Percentiles rank a stretch among this genome's conserved stretches.
phyloP scores from a whole-genome alignment of 371 early-diverging fungal species.

The Mucor saturninus region DNA sequence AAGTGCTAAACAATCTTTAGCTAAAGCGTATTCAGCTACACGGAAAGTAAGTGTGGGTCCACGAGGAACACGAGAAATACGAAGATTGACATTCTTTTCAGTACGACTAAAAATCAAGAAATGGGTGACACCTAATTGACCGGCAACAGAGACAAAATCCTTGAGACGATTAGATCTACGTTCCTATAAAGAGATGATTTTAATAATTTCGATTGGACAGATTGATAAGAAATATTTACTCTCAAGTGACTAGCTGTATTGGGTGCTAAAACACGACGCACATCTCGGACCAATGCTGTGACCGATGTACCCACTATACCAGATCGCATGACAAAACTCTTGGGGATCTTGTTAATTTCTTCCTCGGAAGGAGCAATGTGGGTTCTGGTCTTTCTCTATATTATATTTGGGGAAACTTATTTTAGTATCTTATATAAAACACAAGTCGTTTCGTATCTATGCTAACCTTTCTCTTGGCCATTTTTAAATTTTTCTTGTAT shows the following conservation, averaged over 20 bases:
- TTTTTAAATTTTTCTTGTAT: not conserved
- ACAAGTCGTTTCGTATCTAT: not conserved
- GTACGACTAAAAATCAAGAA: constrained; percentile 89
- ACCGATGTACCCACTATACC: constrained; percentile 83
- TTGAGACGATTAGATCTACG: constrained; percentile 89
- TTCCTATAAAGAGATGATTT: constrained; percentile 60
- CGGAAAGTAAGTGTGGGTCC: constrained; percentile 96
- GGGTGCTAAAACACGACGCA: constrained; percentile 92
- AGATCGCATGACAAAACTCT: constrained; percentile 92
- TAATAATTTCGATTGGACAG: not conserved
- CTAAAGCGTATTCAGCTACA: constrained; percentile 81
- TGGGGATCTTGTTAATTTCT: constrained; percentile 71
- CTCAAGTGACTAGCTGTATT: constrained; percentile 58
- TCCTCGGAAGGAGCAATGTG: constrained; percentile 53
- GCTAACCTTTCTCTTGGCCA: constrained; percentile 26
- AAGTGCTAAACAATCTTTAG: constrained; percentile 80
- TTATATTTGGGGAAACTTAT: too few species aligned
- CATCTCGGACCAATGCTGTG: constrained; percentile 79
- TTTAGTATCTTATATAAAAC: not conserved
- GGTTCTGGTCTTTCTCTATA: constrained; percentile 62
- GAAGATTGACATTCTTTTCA: constrained; percentile 81
- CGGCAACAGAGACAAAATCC: constrained; percentile 92
- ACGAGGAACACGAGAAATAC: constrained; percentile 86
- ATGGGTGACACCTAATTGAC: constrained; percentile 88
- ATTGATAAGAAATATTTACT: constrained; percentile 18